These are phyloP conservation scores for Trypanosoma cruzi DNA, from an alignment of 208 protist genomes.

Conservation along the genomic window DNA sequence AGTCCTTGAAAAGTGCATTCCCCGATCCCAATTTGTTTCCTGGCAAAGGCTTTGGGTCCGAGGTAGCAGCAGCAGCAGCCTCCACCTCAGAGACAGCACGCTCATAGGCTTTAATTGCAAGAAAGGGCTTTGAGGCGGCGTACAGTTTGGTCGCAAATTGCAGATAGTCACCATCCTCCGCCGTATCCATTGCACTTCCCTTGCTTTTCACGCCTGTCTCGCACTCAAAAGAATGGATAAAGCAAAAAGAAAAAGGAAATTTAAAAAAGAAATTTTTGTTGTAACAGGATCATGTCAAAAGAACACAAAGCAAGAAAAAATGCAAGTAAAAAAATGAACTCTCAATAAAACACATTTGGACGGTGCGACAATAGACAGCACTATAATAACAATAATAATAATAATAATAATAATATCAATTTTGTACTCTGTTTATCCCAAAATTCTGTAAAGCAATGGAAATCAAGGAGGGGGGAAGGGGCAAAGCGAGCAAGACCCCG, in stretches of 20 bases:
- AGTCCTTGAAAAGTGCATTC: constrained; percentile 33
- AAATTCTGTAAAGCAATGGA: background rate
- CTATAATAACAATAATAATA: background rate
- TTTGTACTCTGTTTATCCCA: background rate
- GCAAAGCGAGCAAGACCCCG: background rate
- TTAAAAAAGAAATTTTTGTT: background rate
- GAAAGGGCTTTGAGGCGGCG: constrained; percentile 18
- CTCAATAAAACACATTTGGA: background rate
- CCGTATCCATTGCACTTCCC: background rate
- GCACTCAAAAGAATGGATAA: background rate
- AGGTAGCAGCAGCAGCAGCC: background rate
- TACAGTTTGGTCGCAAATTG: constrained; percentile 5
- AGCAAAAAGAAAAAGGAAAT: constrained; percentile 24
- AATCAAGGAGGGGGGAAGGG: too few relatives aligned
- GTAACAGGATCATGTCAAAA: background rate
- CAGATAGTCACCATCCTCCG: constrained; percentile 17
- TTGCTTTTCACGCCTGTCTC: constrained; percentile 2
- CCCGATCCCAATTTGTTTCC: background rate
- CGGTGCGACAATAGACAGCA: background rate
- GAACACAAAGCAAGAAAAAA: background rate
- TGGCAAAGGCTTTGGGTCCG: background rate
- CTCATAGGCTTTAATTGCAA: constrained; percentile 35
- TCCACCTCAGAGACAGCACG: constrained; percentile 14
- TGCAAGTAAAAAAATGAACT: constrained; percentile 9
- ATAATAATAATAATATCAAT: background rate